Evolutionary conservation across 176 grass and related monocot species (phyloP).

Genomic region (Carex cristatella): DNA sequence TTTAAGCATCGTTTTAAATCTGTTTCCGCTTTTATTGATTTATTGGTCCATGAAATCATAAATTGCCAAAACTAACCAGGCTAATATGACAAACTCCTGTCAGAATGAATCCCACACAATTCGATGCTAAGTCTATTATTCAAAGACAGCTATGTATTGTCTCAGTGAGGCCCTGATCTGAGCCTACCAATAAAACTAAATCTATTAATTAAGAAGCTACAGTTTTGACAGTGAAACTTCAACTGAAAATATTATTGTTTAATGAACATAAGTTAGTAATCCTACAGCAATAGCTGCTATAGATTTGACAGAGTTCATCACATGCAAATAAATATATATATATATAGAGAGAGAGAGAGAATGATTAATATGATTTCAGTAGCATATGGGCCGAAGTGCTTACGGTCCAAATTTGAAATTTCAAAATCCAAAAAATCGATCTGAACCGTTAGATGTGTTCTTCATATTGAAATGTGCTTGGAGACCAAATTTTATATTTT

Average conservation of each 20-base stretch:
- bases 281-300: neutral
- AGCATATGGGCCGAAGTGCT: no score
- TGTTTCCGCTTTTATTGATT: no score
- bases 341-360: no score
- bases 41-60: neutral
- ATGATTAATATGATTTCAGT: no score
- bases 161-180: neutral
- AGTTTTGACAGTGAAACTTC: neutral
- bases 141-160: neutral
- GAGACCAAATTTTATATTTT: no score
- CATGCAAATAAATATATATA: neutral
- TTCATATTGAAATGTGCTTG: no score
- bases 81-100: slow-evolving; percentile 8
- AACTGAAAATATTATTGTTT: neutral
- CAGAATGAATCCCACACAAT: neutral
- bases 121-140: neutral
- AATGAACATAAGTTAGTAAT: neutral
- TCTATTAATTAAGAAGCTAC: neutral
- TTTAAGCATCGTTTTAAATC: no score
- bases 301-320: slow-evolving; percentile 1
- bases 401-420: no score
- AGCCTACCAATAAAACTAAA: neutral
- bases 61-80: neutral
- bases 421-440: no score
- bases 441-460: no score